Conservation (phyloP, 495 filamentous ascomycete genomes). For the Talaromyces thailandensis region DNA sequence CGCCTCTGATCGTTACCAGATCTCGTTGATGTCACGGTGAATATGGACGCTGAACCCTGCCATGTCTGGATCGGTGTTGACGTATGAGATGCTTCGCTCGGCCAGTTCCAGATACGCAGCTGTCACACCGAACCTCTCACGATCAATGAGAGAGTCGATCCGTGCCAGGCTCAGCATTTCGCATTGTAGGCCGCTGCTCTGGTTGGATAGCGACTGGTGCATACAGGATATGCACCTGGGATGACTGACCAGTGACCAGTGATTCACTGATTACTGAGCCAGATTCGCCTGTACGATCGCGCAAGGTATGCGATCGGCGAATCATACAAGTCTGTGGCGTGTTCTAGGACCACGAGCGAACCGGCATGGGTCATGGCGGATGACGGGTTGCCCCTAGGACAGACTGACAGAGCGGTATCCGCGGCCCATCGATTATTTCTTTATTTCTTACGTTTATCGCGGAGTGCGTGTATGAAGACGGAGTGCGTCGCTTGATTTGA, state of each 20-base stretch:
- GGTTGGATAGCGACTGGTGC: neutral
- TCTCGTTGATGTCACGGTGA: neutral
- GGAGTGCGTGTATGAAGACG: neutral
- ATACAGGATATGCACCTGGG: neutral
- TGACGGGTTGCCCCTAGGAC: neutral
- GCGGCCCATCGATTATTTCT: slow-evolving; percentile 4
- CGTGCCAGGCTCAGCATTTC: neutral
- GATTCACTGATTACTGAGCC: neutral
- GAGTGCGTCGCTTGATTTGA: neutral
- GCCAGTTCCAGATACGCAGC: neutral
- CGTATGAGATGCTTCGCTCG: neutral
- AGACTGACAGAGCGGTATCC: slow-evolving; percentile 6
- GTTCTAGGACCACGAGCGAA: slow-evolving; percentile 3
- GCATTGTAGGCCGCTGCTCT: neutral
- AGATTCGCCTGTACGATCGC: neutral
- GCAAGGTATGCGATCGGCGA: slow-evolving; percentile 5
- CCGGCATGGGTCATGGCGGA: neutral
- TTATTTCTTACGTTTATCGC: neutral
- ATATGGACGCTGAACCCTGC: neutral
- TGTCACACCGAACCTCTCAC: neutral
- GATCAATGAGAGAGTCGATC: neutral
- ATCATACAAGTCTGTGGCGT: slow-evolving; percentile 4
- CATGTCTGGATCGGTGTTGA: neutral
- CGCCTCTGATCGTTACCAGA: neutral
- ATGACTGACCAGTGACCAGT: neutral